Evolutionary conservation across 805 yeast species (phyloP), one percentile per base, ranked within the genome.

Genomic region (Zygosaccharomyces bailii): DNA sequence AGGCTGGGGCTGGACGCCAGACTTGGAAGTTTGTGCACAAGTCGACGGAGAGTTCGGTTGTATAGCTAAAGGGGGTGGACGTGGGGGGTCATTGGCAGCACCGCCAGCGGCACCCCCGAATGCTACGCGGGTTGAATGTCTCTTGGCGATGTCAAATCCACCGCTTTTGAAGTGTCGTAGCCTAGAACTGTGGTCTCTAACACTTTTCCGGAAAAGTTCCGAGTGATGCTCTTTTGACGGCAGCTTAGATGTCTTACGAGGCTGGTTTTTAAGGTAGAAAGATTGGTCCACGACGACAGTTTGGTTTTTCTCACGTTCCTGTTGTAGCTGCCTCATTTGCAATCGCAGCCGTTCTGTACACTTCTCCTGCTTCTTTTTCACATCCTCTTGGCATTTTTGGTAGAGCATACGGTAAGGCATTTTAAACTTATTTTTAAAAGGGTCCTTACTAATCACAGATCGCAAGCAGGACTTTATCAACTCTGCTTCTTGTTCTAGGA

Each of bases 321-420:
- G 51, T 40, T 62, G 53, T 7, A 59, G 50, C 44, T 54, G 53
- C 38, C 52, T 55, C 54, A 59, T 61, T 35, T 60, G 54, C 27
- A 56, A 50, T 50, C 72, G 56, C 42, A 68, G 46, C 29, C 64
- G 62, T 42, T 60, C 66, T 3, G 69, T 60, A 14, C 68, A 69
- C 35, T 58, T 48, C 30, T 63, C 64, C 34, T 66, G 66, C 44
- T 67, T 71, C 40, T 52, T 51, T 1, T 52, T 38, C 6, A 56
- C 57, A 23, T 70, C 73, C 24, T 63, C 52, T 20, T 59, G 56
- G 40, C 66, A 65, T 44, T 59, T 59, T 34, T 62, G 48, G 42
- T 61, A 67, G 4, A 70, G 49, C 51, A 68, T 53, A 42, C 69
- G 59, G 14, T 61, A 65, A 0, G 73, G 72, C 6, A 68, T 43